phyloP scores from a whole-genome alignment of 2,329 filamentous ascomycete genomes.

The Paecilomyces fulvus region DNA sequence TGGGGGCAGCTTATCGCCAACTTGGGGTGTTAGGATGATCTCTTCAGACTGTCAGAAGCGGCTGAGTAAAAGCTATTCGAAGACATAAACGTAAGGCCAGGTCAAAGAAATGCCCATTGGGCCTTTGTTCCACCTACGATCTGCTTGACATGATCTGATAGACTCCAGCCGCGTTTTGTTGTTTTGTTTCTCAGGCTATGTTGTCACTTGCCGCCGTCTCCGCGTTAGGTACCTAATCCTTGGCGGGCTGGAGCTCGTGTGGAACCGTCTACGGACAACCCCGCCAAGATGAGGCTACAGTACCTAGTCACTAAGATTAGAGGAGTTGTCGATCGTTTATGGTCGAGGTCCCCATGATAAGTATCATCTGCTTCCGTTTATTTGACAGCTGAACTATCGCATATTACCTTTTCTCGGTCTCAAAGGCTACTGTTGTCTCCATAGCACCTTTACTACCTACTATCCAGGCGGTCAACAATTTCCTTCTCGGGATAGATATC shows the following conservation, averaged over 20 bases:
- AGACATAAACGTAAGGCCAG: neutral
- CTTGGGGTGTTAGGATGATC: neutral
- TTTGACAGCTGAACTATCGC: conserved; percentile 1
- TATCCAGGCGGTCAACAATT: neutral
- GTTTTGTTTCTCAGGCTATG: neutral
- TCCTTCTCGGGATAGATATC: neutral
- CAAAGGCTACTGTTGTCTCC: neutral
- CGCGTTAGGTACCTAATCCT: neutral
- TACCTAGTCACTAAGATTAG: neutral
- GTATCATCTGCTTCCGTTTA: neutral
- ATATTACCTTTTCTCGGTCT: neutral
- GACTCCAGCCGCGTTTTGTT: neutral
- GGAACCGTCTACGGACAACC: neutral
- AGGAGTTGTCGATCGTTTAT: neutral
- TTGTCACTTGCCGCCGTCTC: neutral
- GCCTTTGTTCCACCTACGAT: neutral
- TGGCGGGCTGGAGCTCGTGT: neutral
- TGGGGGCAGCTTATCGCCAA: neutral
- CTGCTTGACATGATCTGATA: neutral
- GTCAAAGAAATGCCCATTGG: neutral
- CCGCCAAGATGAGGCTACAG: neutral
- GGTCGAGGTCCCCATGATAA: neutral
- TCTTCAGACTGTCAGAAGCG: neutral
- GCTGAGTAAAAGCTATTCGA: neutral
- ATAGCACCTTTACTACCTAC: neutral